These are phyloP conservation scores for Austroboletus novae-zelandiae DNA, from an alignment of 1,284 basidiomycete species.

Conservation along the genomic window DNA sequence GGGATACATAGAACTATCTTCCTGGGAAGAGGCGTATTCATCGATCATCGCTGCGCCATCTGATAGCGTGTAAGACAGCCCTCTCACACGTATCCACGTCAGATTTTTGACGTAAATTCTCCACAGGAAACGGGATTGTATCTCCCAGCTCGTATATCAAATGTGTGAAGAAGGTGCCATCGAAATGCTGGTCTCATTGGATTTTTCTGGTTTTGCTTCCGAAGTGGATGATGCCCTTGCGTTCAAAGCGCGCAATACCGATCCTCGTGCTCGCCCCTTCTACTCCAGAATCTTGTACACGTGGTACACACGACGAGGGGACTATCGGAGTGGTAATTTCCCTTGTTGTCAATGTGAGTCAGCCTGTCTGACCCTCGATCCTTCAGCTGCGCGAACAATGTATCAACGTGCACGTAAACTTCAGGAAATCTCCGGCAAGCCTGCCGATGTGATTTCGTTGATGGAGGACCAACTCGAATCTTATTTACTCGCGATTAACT, in stretches of 20 bases:
- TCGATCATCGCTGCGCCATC: constrained; percentile 72
- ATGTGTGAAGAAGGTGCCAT: constrained; percentile 93
- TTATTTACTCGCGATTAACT: constrained; percentile 87
- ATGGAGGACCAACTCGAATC: constrained; percentile 79
- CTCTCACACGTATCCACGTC: constrained; percentile 4
- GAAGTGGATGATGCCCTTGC: constrained; percentile 89
- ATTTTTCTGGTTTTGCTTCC: constrained; percentile 82
- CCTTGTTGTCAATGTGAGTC: constrained; percentile 6
- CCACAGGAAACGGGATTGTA: constrained; percentile 74
- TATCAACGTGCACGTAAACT: constrained; percentile 89
- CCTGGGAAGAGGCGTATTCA: constrained; percentile 86
- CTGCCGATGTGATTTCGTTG: constrained; percentile 54
- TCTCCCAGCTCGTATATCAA: constrained; percentile 78
- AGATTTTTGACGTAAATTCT: constrained; percentile 13
- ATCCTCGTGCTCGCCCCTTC: constrained; percentile 82
- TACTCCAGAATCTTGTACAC: constrained; percentile 95
- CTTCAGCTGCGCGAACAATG: constrained; percentile 85
- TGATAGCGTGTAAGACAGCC: constrained; percentile 65
- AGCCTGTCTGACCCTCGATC: constrained; percentile 20
- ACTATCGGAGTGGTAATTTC: constrained; percentile 80
- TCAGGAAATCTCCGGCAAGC: constrained; percentile 51
- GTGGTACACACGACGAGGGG: constrained; percentile 85
- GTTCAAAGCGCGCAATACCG: constrained; percentile 94
- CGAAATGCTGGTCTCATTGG: constrained; percentile 77
- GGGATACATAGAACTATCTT: constrained; percentile 67